A percentile compares a stretch with the other conserved stretches of the same genome.
phyloP scores from a whole-genome alignment of 768 basidiomycete species.

The Tylopilus felleus region DNA sequence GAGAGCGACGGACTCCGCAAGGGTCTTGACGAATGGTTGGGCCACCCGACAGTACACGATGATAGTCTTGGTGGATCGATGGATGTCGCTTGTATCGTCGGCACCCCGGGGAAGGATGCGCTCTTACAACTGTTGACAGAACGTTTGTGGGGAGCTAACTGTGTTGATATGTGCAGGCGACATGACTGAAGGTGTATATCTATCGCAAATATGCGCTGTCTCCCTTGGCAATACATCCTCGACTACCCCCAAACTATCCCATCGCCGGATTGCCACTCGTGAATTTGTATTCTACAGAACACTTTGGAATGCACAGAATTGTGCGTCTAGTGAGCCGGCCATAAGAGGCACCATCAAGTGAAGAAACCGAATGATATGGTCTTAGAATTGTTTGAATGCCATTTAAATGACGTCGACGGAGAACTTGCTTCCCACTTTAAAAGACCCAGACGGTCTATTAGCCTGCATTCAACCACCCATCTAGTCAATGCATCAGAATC shows the following conservation, averaged over 20 bases:
- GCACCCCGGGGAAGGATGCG: constrained; percentile 59
- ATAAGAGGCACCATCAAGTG: too few species aligned
- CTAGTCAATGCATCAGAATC: not conserved
- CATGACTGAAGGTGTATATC: not conserved
- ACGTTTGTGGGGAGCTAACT: constrained; percentile 51
- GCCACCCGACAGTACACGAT: constrained; percentile 17
- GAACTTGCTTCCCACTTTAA: too few species aligned
- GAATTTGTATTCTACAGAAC: too few species aligned
- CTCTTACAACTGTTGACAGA: constrained; percentile 47
- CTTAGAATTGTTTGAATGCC: not conserved
- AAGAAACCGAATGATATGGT: not conserved
- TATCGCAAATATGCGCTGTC: not conserved
- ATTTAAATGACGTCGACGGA: constrained; percentile 1
- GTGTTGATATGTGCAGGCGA: not conserved
- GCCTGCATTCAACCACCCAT: not conserved
- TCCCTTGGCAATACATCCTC: not conserved
- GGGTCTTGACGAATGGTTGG: constrained; percentile 20
- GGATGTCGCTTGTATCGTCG: constrained; percentile 47
- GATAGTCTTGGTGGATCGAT: constrained; percentile 21
- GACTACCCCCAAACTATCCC: not conserved
- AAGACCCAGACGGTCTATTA: too few species aligned
- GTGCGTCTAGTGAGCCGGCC: not conserved
- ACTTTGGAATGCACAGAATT: not conserved
- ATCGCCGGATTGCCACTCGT: not conserved
- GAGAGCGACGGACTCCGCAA: constrained; percentile 29